Evolutionary conservation across 306 rosid species (phyloP).

Genomic region (Quercus wislizeni): DNA sequence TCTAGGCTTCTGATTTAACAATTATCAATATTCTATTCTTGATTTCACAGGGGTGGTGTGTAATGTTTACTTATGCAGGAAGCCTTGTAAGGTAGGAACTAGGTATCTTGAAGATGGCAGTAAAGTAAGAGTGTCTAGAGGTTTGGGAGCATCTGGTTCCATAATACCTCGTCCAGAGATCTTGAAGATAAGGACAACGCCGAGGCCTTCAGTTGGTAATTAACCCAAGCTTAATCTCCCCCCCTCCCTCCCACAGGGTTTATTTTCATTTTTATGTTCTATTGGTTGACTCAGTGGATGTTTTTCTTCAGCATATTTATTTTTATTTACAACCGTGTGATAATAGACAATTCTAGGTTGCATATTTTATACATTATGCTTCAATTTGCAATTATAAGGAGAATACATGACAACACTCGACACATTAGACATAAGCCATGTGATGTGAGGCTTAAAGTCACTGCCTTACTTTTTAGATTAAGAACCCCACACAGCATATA

Average conservation of each 20-base stretch:
- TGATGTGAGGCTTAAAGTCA: background rate
- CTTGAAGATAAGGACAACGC: conserved; percentile 77
- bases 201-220: conserved; percentile 78
- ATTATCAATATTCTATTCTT: background rate
- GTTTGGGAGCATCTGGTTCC: conserved; percentile 76
- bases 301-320: background rate
- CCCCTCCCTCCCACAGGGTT: background rate
- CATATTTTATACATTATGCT: background rate
- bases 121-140: conserved; percentile 86
- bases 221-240: conserved; percentile 11
- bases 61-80: conserved; percentile 45
- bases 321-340: background rate
- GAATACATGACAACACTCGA: background rate
- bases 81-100: conserved; percentile 77
- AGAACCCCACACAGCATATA: background rate
- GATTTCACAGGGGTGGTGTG: background rate
- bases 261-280: conserved; percentile 4
- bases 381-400: background rate
- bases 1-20: background rate
- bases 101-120: conserved; percentile 94
- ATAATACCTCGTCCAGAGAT: conserved; percentile 92
- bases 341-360: background rate
- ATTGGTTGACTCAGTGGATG: background rate
- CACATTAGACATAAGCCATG: background rate
- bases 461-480: background rate